phyloP scores from a whole-genome alignment of 345 rosid genomes.

The Dipteronia sinensis region DNA sequence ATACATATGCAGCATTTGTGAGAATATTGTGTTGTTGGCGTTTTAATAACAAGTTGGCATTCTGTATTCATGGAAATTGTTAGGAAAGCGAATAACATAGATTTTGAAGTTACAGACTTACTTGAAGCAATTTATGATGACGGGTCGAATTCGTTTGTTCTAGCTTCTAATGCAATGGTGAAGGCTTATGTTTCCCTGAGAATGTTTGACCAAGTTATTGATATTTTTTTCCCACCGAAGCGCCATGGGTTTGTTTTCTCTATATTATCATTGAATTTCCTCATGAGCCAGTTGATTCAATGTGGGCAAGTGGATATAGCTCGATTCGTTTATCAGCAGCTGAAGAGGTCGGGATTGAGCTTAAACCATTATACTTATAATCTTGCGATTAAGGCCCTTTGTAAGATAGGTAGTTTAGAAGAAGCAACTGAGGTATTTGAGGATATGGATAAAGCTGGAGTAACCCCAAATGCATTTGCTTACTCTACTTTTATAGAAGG shows the following conservation, averaged over 20 bases:
- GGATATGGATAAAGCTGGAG: slow-evolving; percentile 49
- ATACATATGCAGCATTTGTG: slow-evolving; percentile 48
- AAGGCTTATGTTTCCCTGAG: slow-evolving; percentile 48
- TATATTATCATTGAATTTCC: slow-evolving; percentile 54
- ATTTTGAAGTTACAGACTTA: slow-evolving; percentile 44
- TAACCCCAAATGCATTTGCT: slow-evolving; percentile 44
- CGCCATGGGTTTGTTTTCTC: slow-evolving; percentile 35
- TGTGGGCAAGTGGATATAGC: slow-evolving; percentile 43
- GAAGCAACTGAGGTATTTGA: slow-evolving; percentile 42
- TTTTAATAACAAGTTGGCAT: slow-evolving; percentile 42
- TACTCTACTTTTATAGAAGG: slow-evolving; percentile 64
- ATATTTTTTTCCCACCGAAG: slow-evolving; percentile 41
- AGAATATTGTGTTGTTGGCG: slow-evolving; percentile 45
- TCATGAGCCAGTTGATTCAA: slow-evolving; percentile 55
- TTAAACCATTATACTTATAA: slow-evolving; percentile 55
- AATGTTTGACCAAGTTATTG: slow-evolving; percentile 61
- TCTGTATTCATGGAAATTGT: slow-evolving; percentile 47
- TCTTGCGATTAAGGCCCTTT: slow-evolving; percentile 64
- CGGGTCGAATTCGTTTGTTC: slow-evolving; percentile 25
- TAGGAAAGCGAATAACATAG: slow-evolving; percentile 26
- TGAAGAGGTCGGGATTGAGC: slow-evolving; percentile 46
- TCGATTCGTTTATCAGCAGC: slow-evolving; percentile 45
- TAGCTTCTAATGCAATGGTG: slow-evolving; percentile 49
- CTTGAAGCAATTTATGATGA: slow-evolving; percentile 38
- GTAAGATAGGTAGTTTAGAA: slow-evolving; percentile 53